Evolutionary conservation across 257 asterid species (phyloP), one percentile per base, ranked within the genome.

Genomic region (Nicotiana paniculata): DNA sequence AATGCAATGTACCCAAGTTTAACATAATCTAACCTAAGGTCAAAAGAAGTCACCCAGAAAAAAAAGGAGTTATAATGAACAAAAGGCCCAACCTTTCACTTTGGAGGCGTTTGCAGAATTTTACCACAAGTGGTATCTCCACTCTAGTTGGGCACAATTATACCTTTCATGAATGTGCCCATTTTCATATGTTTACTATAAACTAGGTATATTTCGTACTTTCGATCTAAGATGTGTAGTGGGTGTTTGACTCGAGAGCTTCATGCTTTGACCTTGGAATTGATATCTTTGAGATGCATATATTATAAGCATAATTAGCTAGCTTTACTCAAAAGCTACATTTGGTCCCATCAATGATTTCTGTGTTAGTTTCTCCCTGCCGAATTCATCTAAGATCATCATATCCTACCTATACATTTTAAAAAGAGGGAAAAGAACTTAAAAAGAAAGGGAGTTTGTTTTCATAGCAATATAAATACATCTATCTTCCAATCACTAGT

Each of bases 261-360:
- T 86, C 88, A 70, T 85, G 68, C 90, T 84, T 89, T 92, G 96
- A 89, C 94, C 88, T 84, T 85, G 82, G 80, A 77, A 85, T 88
- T 87, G 79, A 74, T 74, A 74, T 74, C 12, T 24, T 9, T 72
- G 61, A 89, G 92, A 85, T 89, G 77, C 90, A 85, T 83, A 84
- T 86, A 76, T 82, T 78, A 85, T 17, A 61, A 79, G 86, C 81
- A 89, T 87, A 89, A 90, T 87, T 91, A 85, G 90, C 90, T 90
- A 86, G 90, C 92, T 90, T 90, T 86, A 86, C 89, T 83, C 89
- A 81, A 87, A 93, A 90, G 94, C 89, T 78, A 89, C 87, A 83
- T 74, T 66, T 85, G 88, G 90, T 86, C 84, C 88, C 87, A 88
- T 82, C 80, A 89, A 86, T 88, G 84, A 89, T 90, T 85, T 54